phyloP scores from a whole-genome alignment of 2,329 filamentous ascomycete species.

The Neofusicoccum parvum region DNA sequence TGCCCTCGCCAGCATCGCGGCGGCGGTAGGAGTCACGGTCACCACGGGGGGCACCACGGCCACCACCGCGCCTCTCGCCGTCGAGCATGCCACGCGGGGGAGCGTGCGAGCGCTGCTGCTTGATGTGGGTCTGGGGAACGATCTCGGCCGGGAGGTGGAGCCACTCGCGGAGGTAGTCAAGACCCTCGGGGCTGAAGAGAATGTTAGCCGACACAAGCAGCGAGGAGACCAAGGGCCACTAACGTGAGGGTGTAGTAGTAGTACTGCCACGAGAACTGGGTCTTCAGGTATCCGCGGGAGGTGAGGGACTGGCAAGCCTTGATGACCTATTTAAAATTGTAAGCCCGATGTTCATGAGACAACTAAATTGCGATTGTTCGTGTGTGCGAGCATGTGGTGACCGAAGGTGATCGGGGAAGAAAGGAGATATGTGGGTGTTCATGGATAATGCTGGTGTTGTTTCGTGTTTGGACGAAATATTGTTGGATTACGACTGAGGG shows the following conservation, averaged over 20 bases:
- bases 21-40: slow-evolving; percentile 90
- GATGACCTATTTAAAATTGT: slow-evolving; percentile 63
- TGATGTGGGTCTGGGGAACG: slow-evolving; percentile 99
- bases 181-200: slow-evolving; percentile 73
- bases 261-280: slow-evolving; percentile 78
- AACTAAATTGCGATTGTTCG: too few relatives aligned
- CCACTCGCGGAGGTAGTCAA: slow-evolving; percentile 99
- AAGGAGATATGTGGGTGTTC: not conserved
- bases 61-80: slow-evolving; percentile 32
- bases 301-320: slow-evolving; percentile 98
- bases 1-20: slow-evolving; percentile 66
- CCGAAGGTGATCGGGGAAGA: not conserved
- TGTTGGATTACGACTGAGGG: not conserved
- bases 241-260: slow-evolving; percentile 98
- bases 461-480: not conserved
- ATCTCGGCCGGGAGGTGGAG: slow-evolving; percentile 99
- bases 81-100: slow-evolving; percentile 94
- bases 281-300: slow-evolving; percentile 99
- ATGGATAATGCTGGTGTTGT: not conserved
- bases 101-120: slow-evolving; percentile 98
- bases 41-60: slow-evolving; percentile 59
- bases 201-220: not conserved
- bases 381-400: slow-evolving; percentile 1
- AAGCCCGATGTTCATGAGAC: not conserved
- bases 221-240: slow-evolving; percentile 23